Evolutionary conservation across 345 rosid species (phyloP).

Genomic region (Brassica incana): DNA sequence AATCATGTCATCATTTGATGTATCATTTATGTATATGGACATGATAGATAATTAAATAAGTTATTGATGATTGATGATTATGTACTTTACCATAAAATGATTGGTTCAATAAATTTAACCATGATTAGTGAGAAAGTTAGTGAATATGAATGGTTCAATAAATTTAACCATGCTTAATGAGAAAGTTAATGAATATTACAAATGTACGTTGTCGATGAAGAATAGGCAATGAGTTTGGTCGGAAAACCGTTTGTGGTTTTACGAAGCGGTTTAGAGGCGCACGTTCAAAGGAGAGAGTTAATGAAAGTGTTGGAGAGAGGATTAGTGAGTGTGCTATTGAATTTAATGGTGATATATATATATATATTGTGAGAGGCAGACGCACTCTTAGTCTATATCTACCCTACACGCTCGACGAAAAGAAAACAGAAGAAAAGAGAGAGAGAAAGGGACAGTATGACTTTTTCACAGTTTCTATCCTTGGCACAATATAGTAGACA

Average conservation of each 20-base stretch:
- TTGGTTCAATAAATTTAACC: neutral
- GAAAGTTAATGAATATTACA: neutral
- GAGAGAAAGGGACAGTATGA: neutral
- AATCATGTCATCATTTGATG: conserved; percentile 8
- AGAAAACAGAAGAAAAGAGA: neutral
- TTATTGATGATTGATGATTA: conserved; percentile 5
- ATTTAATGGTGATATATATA: conserved; percentile 11
- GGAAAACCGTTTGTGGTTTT: conserved; percentile 14
- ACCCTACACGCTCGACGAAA: neutral
- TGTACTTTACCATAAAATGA: neutral
- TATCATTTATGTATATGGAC: neutral
- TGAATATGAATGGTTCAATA: neutral
- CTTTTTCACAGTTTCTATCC: neutral
- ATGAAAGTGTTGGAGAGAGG: conserved; percentile 6
- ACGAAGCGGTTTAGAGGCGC: neutral
- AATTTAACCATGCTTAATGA: neutral
- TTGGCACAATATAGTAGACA: neutral
- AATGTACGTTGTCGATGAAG: neutral
- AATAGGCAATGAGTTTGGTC: neutral
- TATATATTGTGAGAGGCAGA: neutral
- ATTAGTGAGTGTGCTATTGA: conserved; percentile 1
- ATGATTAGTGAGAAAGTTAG: conserved; percentile 1
- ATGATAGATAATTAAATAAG: neutral
- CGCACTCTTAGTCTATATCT: too few relatives aligned
- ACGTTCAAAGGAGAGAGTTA: neutral